Evolutionary conservation across 1,284 basidiomycete genomes (phyloP), one percentile per base, ranked within the genome.

Genomic region (Anthracocystis walkeri): DNA sequence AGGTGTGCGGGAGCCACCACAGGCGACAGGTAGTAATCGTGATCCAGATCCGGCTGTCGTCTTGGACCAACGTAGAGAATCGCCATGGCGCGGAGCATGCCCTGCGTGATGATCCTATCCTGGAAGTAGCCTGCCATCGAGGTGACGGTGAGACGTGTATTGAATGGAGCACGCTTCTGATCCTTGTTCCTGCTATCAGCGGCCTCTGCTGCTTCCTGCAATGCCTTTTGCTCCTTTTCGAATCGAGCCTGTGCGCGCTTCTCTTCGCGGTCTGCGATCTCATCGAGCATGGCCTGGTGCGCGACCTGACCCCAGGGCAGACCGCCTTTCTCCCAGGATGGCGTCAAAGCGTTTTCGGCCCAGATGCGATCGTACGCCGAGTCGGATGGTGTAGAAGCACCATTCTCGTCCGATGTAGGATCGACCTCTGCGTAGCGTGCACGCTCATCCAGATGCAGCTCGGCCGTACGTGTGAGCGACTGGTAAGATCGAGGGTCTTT

Each of bases 41-140:
- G 92, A 64, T 91, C 90, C 85, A 98, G 94, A 85, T 98, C 94
- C 16, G 96, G 95, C 82, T 94, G 92, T 58, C 91, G 91, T 53
- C 92, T 90, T 0, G 95, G 95, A 0, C 96, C 96, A 70, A 98
- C 92, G 86, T 98, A 98, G 63, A 97, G 88, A 79, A 98, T 95
- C 1, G 95, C 95, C 95, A 98, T 98, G 0, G 95, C 94, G 45
- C 96, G 92, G 92, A 97, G 96, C 81, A 82, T 82, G 35, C 73
- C 70, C 50, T 80, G 81, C 16, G 80, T 77, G 25, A 82, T 49
- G 66, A 82, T 82, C 11, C 81, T 67, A 38, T 82, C 81, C 51
- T 81, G 77, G 45, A 81, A 82, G 55, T 81, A 82, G 41, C 94
- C 95, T 20, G 93, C 93, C 54, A 95, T 90, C 81, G 93, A 95